phyloP scores from a whole-genome alignment of 306 rosid genomes.

The Calophaca sinica region DNA sequence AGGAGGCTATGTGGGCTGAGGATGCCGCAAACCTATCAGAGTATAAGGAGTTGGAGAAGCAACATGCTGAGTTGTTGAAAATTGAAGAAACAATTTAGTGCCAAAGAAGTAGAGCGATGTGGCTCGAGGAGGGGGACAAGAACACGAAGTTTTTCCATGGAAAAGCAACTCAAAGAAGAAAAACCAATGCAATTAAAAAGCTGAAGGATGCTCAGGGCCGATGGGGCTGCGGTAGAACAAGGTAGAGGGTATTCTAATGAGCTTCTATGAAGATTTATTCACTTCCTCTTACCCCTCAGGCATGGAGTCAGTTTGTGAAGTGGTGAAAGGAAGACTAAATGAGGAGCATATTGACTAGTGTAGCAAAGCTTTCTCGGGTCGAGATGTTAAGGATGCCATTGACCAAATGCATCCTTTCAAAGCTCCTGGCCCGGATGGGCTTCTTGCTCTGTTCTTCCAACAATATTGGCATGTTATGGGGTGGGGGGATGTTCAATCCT shows the following conservation, averaged over 20 bases:
- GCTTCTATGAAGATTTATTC: no score
- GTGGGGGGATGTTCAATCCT: not conserved
- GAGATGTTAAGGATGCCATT: not conserved
- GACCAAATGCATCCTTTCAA: not conserved
- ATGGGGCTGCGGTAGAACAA: not conserved
- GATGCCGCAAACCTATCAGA: no score
- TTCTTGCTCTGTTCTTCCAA: not conserved
- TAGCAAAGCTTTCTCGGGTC: not conserved
- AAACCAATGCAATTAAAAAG: not conserved
- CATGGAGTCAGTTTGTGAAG: not conserved
- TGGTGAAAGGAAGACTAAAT: no score
- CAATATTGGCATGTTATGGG: not conserved
- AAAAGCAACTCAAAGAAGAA: not conserved
- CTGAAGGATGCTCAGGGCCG: not conserved
- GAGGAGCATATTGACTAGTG: no score
- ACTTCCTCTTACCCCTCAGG: not conserved
- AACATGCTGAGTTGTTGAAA: no score
- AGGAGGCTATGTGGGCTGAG: no score
- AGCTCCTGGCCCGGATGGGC: not conserved
- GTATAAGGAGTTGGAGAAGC: no score
- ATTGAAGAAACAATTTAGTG: not conserved
- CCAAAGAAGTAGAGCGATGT: not conserved
- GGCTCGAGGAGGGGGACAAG: not conserved
- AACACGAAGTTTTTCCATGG: not conserved
- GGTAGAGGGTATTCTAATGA: no score